Conservation (phyloP, 225 moss, liverwort and hornwort species). For the Anthoceros angustus region DNA sequence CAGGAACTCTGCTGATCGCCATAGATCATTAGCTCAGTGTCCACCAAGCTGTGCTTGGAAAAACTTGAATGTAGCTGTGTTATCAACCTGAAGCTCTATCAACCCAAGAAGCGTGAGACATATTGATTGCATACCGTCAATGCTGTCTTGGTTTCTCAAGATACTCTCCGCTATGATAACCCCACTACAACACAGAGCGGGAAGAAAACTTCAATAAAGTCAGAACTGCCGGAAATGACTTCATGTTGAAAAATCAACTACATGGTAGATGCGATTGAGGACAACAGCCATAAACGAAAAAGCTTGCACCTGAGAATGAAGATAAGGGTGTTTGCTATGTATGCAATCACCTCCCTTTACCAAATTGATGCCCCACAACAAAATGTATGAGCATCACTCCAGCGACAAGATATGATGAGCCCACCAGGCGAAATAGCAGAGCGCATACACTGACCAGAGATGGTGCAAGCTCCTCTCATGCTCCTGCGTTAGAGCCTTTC, state of each 20-base stretch:
- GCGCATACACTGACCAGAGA: conserved; percentile 39
- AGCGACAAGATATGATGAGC: background rate
- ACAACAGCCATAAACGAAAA: background rate
- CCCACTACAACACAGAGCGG: conserved; percentile 35
- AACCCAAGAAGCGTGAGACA: too few species aligned
- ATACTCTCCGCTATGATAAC: conserved; percentile 76
- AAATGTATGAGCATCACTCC: too few species aligned
- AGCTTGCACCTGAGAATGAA: conserved; percentile 63
- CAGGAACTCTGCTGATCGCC: background rate
- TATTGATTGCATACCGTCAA: conserved; percentile 34
- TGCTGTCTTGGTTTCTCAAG: conserved; percentile 42
- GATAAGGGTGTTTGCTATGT: conserved; percentile 89
- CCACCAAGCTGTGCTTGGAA: background rate
- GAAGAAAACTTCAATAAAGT: background rate
- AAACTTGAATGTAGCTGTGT: too few species aligned
- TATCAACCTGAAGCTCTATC: too few species aligned
- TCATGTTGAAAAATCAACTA: background rate
- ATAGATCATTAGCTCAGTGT: background rate
- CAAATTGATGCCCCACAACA: background rate
- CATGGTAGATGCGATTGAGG: background rate
- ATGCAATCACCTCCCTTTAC: conserved; percentile 93
- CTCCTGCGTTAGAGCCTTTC: conserved; percentile 89
- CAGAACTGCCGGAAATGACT: background rate
- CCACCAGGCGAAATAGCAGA: background rate
- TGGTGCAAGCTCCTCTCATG: conserved; percentile 84